phyloP scores from a whole-genome alignment of 2,329 filamentous ascomycete genomes.

The Claviceps maximensis region DNA sequence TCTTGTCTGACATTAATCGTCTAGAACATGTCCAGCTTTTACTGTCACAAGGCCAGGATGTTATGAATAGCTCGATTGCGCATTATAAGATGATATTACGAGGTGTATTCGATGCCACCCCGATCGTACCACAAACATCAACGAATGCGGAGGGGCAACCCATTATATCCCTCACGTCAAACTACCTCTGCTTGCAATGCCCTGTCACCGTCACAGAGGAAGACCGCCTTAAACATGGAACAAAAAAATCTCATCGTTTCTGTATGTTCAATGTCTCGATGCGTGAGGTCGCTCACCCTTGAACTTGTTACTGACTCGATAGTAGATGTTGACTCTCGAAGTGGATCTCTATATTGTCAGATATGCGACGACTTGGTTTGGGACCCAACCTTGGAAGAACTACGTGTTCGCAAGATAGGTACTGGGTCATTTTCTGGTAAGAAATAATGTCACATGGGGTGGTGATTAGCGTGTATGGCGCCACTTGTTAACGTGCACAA shows the following conservation, averaged over 20 bases:
- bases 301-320: conserved; percentile 14
- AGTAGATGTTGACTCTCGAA: conserved; percentile 63
- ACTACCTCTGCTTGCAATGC: conserved; percentile 63
- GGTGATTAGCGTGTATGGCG: not conserved
- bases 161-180: conserved; percentile 50
- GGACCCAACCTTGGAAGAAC: conserved; percentile 66
- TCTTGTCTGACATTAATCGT: not conserved
- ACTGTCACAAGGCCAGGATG: conserved; percentile 46
- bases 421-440: conserved; percentile 51
- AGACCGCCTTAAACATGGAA: conserved; percentile 53
- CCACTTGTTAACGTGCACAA: not conserved
- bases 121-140: conserved; percentile 51
- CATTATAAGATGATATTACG: conserved; percentile 62
- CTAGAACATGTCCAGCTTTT: conserved; percentile 61
- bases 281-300: not conserved
- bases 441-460: not conserved
- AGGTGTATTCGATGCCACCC: conserved; percentile 54
- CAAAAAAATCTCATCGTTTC: conserved; percentile 58
- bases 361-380: conserved; percentile 74
- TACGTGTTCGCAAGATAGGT: conserved; percentile 56
- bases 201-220: conserved; percentile 53
- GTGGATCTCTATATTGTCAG: conserved; percentile 64
- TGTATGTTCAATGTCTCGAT: conserved; percentile 36
- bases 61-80: conserved; percentile 53
- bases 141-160: conserved; percentile 42